Conservation (phyloP, 2,329 filamentous ascomycete genomes). For the Aureobasidium sp. region DNA sequence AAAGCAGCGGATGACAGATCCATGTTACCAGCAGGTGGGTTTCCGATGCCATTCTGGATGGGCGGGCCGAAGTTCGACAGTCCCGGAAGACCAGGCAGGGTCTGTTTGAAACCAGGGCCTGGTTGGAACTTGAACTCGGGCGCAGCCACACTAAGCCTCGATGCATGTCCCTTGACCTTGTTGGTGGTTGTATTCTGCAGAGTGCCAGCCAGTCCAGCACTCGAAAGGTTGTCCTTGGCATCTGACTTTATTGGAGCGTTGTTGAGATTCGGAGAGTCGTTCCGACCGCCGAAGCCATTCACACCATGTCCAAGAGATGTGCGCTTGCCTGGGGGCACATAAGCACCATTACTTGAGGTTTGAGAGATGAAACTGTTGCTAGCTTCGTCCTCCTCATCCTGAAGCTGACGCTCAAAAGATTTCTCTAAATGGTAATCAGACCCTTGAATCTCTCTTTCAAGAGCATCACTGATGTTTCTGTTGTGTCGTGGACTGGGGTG, state of each 20-base stretch:
- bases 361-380: constrained; percentile 3
- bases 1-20: constrained; percentile 49
- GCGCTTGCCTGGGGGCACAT: constrained; percentile 11
- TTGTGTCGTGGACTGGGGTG: constrained; percentile 56
- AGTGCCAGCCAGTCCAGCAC: not conserved
- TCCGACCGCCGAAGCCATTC: not conserved
- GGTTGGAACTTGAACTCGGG: constrained; percentile 80
- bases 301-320: not conserved
- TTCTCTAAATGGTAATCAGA: constrained; percentile 62
- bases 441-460: constrained; percentile 79
- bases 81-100: constrained; percentile 12
- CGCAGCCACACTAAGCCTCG: constrained; percentile 81
- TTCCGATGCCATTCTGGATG: constrained; percentile 19
- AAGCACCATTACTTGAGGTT: constrained; percentile 1
- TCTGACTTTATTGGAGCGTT: not conserved
- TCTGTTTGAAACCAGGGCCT: constrained; percentile 38
- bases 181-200: constrained; percentile 11
- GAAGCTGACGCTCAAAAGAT: constrained; percentile 48
- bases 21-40: constrained; percentile 40
- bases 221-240: not conserved
- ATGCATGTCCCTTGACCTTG: constrained; percentile 29
- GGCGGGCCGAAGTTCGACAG: not conserved
- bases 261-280: not conserved
- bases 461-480: constrained; percentile 67
- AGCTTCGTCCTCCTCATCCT: constrained; percentile 60